Evolutionary conservation across 2,329 filamentous ascomycete genomes (phyloP).

Genomic region (Ceratocystiopsis minuta): DNA sequence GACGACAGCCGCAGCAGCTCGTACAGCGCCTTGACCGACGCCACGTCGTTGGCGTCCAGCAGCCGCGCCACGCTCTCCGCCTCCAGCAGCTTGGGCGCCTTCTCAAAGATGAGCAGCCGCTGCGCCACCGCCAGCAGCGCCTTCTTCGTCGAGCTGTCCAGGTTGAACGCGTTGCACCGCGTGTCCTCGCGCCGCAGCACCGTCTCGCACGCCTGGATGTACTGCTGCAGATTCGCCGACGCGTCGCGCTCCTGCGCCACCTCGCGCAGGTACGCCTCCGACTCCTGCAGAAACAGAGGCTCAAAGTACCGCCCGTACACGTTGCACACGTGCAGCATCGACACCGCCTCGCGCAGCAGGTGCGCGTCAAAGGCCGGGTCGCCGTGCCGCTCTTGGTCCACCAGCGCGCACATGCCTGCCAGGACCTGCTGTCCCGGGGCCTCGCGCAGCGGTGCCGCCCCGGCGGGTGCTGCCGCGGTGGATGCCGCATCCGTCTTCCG

Average conservation of each 20-base stretch:
- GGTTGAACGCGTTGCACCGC: constrained; percentile 62
- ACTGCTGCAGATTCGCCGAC: constrained; percentile 45
- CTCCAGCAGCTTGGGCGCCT: constrained; percentile 48
- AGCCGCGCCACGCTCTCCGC: constrained; percentile 51
- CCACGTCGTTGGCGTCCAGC: constrained; percentile 49
- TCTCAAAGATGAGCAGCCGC: constrained; percentile 48
- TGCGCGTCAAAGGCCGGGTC: constrained; percentile 37
- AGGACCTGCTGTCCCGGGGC: constrained; percentile 22
- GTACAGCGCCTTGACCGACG: constrained; percentile 61
- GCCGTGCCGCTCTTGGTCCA: constrained; percentile 51
- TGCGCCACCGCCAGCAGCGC: constrained; percentile 60
- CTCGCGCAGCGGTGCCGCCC: constrained; percentile 6
- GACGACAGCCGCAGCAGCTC: constrained; percentile 53
- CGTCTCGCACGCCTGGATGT: constrained; percentile 50
- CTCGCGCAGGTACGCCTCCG: constrained; percentile 46
- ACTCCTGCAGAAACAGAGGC: constrained; percentile 49
- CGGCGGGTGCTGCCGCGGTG: too few relatives aligned
- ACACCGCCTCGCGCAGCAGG: constrained; percentile 57
- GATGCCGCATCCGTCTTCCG: not conserved
- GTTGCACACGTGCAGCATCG: constrained; percentile 70
- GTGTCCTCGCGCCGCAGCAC: constrained; percentile 56
- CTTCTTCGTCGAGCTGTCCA: constrained; percentile 69
- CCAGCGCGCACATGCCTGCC: constrained; percentile 54
- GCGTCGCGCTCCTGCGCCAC: constrained; percentile 52
- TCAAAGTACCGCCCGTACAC: constrained; percentile 72